phyloP scores from a whole-genome alignment of 805 yeast species.

The Suhomyces kilbournensis region DNA sequence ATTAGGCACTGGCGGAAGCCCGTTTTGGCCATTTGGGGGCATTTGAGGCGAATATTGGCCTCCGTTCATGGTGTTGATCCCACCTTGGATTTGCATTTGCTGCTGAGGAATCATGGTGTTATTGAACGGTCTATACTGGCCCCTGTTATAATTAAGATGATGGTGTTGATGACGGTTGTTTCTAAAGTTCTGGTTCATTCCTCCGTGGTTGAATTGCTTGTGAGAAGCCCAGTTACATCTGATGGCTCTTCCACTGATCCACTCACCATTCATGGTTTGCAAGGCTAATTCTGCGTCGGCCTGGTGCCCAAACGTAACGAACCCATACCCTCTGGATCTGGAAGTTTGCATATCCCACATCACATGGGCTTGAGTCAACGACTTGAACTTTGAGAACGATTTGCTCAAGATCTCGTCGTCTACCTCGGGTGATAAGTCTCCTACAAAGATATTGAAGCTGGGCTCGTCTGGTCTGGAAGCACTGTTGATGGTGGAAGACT shows the following conservation, averaged over 20 bases:
- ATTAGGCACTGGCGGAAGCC: background rate
- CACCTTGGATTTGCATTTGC: slow-evolving; percentile 2
- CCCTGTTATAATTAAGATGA: no score
- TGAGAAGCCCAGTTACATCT: slow-evolving; percentile 89
- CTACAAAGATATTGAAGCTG: slow-evolving; percentile 76
- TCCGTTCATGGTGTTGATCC: background rate
- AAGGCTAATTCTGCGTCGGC: slow-evolving; percentile 74
- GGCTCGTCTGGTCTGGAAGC: slow-evolving; percentile 38
- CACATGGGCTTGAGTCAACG: slow-evolving; percentile 79
- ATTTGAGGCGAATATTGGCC: slow-evolving; percentile 1
- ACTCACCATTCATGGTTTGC: slow-evolving; percentile 68
- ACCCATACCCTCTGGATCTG: slow-evolving; percentile 88
- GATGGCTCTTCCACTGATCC: slow-evolving; percentile 70
- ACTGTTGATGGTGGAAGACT: slow-evolving; percentile 64
- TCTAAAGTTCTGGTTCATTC: slow-evolving; percentile 8
- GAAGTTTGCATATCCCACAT: slow-evolving; percentile 98
- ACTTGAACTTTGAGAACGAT: slow-evolving; percentile 55
- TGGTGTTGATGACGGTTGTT: slow-evolving; percentile 5
- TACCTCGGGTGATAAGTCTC: slow-evolving; percentile 79
- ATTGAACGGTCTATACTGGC: slow-evolving; percentile 14
- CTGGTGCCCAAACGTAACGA: slow-evolving; percentile 68
- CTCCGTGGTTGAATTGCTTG: slow-evolving; percentile 37
- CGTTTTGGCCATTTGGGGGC: background rate
- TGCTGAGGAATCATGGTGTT: slow-evolving; percentile 11
- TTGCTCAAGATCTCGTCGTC: slow-evolving; percentile 67